Conservation (phyloP, 2,329 filamentous ascomycete species). For the Ceratocystis eucalypticola region DNA sequence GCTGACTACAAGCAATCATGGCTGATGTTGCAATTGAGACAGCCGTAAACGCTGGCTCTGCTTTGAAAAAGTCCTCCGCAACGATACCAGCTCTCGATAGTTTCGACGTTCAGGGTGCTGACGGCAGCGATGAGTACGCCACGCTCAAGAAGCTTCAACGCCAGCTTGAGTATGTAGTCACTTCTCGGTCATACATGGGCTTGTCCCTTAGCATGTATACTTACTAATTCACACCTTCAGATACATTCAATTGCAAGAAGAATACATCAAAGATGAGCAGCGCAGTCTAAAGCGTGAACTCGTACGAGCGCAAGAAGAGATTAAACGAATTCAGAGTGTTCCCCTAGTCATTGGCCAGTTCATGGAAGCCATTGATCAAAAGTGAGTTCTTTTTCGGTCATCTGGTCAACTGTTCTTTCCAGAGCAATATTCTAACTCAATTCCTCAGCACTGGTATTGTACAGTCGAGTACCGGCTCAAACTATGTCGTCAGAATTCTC, state of each 20-base stretch:
- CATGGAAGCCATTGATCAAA: constrained; percentile 99
- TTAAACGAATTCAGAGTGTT: constrained; percentile 98
- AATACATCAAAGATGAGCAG: constrained; percentile 99
- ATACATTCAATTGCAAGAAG: constrained; percentile 94
- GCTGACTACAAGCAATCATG: constrained; percentile 41
- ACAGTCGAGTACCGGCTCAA: constrained; percentile 93
- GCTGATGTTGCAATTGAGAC: constrained; percentile 78
- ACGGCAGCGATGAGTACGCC: constrained; percentile 84
- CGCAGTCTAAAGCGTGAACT: constrained; percentile 94
- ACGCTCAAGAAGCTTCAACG: constrained; percentile 92
- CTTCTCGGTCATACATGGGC: not conserved
- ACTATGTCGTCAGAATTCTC: constrained; percentile 96
- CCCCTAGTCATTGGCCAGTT: constrained; percentile 97
- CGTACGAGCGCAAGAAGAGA: constrained; percentile 94
- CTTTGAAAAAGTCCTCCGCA: constrained; percentile 69
- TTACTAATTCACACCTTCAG: constrained; percentile 30
- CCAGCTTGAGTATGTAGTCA: constrained; percentile 68
- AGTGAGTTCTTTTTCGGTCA: constrained; percentile 41
- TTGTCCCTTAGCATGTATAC: not conserved
- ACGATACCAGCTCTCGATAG: constrained; percentile 82
- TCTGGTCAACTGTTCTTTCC: constrained; percentile 18
- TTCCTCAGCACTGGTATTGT: constrained; percentile 81
- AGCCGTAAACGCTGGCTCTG: constrained; percentile 55
- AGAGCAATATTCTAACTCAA: constrained; percentile 17
- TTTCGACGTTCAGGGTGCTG: constrained; percentile 68